A percentile compares a stretch with the other conserved stretches of the same genome.
These are phyloP conservation scores for Penicillium freii DNA, from an alignment of 2,329 filamentous ascomycete species.

Conservation along the genomic window DNA sequence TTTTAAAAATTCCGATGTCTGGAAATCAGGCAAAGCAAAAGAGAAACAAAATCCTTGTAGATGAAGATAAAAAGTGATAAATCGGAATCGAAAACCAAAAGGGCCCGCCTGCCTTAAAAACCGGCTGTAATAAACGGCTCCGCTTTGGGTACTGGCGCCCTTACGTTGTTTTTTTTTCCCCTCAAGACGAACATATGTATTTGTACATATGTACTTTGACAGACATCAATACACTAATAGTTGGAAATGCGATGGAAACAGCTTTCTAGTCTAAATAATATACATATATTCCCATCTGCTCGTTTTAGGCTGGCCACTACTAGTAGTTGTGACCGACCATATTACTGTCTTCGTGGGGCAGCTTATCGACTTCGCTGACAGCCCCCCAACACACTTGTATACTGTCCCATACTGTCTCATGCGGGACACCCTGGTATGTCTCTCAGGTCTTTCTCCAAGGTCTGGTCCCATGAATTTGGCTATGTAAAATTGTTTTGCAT, in stretches of 20 bases:
- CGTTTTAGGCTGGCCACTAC: not conserved
- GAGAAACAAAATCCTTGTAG: not conserved
- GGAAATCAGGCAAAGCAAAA: not conserved
- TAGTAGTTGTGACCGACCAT: not conserved
- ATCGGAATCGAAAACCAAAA: not conserved
- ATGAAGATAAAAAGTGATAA: not conserved
- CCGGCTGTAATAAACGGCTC: constrained; percentile 5
- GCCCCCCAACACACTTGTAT: not conserved
- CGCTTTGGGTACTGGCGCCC: constrained; percentile 2
- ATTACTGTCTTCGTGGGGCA: not conserved
- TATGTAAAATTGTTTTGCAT: not conserved
- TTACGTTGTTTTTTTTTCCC: not conserved
- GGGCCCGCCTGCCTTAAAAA: constrained; percentile 11
- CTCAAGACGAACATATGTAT: not conserved
- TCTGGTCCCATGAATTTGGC: not conserved
- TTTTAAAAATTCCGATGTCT: not conserved
- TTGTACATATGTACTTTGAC: not conserved
- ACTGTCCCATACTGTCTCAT: not conserved
- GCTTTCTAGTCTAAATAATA: not conserved
- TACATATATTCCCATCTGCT: not conserved
- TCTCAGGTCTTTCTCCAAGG: not conserved
- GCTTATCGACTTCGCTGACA: not conserved
- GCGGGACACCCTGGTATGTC: not conserved
- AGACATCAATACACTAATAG: not conserved
- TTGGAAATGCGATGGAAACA: no score